phyloP scores from a whole-genome alignment of 768 basidiomycete genomes.

The Pulveroboletus sp. region DNA sequence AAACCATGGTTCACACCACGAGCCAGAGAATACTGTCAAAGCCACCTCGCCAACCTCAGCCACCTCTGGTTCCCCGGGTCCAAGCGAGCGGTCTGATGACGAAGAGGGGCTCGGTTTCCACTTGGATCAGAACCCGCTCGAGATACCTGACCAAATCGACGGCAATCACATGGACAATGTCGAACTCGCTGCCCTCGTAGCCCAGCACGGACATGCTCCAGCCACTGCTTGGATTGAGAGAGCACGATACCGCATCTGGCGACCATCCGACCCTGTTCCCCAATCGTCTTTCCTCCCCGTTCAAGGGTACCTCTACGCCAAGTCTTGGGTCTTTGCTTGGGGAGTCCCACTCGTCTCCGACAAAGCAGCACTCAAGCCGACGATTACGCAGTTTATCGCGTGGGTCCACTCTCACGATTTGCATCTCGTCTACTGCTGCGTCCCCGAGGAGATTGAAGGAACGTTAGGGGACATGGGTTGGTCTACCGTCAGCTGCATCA shows the following conservation, averaged over 20 bases:
- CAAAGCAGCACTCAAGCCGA: slow-evolving; percentile 30
- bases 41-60: background rate
- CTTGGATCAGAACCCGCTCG: background rate
- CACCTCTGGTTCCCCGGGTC: background rate
- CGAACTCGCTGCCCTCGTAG: slow-evolving; percentile 50
- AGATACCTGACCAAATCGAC: slow-evolving; percentile 10
- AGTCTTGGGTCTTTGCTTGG: slow-evolving; percentile 56
- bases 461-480: slow-evolving; percentile 51
- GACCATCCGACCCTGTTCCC: slow-evolving; percentile 22
- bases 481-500: slow-evolving; percentile 59
- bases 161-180: slow-evolving; percentile 8
- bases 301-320: slow-evolving; percentile 55
- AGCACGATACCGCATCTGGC: slow-evolving; percentile 50
- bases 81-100: slow-evolving; percentile 3
- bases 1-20: background rate
- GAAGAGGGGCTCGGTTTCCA: background rate
- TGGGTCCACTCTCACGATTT: slow-evolving; percentile 43
- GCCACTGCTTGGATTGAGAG: slow-evolving; percentile 71
- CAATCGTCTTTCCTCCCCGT: slow-evolving; percentile 45
- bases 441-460: slow-evolving; percentile 49
- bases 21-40: background rate
- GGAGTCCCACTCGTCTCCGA: slow-evolving; percentile 57
- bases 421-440: slow-evolving; percentile 57
- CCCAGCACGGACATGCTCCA: slow-evolving; percentile 61
- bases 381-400: slow-evolving; percentile 41